A percentile compares a stretch with the other conserved stretches of the same genome.
phyloP scores from a whole-genome alignment of 306 rosid genomes.

The Acacia crassicarpa region DNA sequence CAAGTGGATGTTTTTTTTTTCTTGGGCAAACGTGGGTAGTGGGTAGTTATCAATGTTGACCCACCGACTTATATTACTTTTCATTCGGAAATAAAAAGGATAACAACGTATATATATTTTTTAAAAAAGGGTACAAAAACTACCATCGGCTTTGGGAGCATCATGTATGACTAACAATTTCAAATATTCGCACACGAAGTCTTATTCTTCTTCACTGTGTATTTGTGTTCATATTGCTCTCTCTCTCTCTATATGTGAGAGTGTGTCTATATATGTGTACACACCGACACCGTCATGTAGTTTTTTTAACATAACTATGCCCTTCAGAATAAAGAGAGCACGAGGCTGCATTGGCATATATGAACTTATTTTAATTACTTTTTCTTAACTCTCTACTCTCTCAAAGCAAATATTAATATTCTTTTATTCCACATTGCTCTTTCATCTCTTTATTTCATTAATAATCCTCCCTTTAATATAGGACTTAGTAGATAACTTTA shows the following conservation, averaged over 20 bases:
- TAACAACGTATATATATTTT: not conserved
- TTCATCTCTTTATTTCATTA: too few relatives aligned
- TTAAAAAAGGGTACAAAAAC: too few relatives aligned
- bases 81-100: not conserved
- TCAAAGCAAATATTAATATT: too few relatives aligned
- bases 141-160: not conserved
- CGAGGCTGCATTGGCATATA: not conserved
- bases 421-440: too few relatives aligned
- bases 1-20: slow-evolving; percentile 10
- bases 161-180: not conserved
- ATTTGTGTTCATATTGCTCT: not conserved
- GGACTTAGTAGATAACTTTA: too few relatives aligned
- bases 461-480: too few relatives aligned
- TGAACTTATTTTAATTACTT: not conserved
- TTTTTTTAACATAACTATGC: not conserved
- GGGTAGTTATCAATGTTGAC: slow-evolving; percentile 29
- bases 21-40: not conserved
- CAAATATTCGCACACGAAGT: not conserved
- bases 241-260: not conserved
- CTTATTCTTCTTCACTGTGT: not conserved
- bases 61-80: not conserved
- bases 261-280: too few relatives aligned
- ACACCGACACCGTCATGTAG: not conserved
- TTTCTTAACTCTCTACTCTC: not conserved
- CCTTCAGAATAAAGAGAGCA: not conserved